These are phyloP conservation scores for Stephania cephalantha DNA, from an alignment of 164 flowering plant species.

Conservation along the genomic window DNA sequence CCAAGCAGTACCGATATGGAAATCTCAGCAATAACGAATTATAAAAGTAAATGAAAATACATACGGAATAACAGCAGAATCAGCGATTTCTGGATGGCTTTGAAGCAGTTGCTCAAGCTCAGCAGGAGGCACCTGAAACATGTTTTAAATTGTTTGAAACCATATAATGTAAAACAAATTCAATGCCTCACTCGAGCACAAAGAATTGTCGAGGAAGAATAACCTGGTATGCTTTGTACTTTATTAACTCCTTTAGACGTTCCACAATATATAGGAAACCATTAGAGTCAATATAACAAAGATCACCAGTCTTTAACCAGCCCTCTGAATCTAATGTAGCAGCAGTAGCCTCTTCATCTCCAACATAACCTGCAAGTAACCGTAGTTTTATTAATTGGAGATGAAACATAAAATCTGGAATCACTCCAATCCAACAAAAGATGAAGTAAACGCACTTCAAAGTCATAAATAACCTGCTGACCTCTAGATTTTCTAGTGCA, in stretches of 20 bases:
- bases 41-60: constrained; percentile 13
- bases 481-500: too few relatives aligned
- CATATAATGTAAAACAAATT: not conserved
- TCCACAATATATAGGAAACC: constrained; percentile 79
- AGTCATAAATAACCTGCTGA: not conserved
- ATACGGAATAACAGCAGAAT: constrained; percentile 89
- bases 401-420: not conserved
- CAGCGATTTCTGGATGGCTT: constrained; percentile 60
- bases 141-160: not conserved
- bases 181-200: not conserved
- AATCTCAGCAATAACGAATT: not conserved
- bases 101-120: constrained; percentile 78
- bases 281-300: constrained; percentile 76
- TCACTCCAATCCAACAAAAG: not conserved
- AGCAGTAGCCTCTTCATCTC: constrained; percentile 68
- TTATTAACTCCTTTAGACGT: constrained; percentile 85
- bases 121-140: constrained; percentile 79
- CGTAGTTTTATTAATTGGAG: not conserved
- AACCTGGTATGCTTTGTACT: constrained; percentile 94
- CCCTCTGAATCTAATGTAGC: constrained; percentile 72
- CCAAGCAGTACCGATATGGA: too few relatives aligned
- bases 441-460: not conserved
- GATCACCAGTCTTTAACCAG: constrained; percentile 94
- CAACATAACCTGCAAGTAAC: constrained; percentile 59
- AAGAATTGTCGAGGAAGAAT: not conserved